These are phyloP conservation scores for Spizellomyces sp. DNA, from an alignment of 192 early-diverging fungal species.

Conservation along the genomic window DNA sequence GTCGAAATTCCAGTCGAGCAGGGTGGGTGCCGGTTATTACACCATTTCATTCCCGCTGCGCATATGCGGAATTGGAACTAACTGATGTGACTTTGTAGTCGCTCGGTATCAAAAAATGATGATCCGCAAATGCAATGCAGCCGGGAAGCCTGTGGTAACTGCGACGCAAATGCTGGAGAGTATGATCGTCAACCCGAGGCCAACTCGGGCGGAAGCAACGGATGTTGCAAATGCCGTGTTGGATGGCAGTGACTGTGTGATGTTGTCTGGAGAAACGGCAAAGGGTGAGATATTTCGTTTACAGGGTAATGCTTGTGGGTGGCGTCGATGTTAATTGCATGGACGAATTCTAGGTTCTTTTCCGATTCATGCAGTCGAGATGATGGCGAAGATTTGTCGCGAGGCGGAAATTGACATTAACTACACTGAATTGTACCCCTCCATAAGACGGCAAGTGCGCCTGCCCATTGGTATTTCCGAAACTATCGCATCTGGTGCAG, in stretches of 20 bases:
- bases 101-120: slow-evolving; percentile 93
- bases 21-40: slow-evolving; percentile 36
- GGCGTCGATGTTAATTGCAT: no score
- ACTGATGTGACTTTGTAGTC: slow-evolving; percentile 26
- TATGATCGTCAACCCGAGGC: slow-evolving; percentile 84
- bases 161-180: slow-evolving; percentile 96
- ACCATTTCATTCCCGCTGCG: slow-evolving; percentile 43
- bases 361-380: slow-evolving; percentile 87
- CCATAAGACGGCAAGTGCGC: slow-evolving; percentile 74
- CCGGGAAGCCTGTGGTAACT: slow-evolving; percentile 93
- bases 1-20: slow-evolving; percentile 95
- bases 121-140: slow-evolving; percentile 96
- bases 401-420: slow-evolving; percentile 92
- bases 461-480: slow-evolving; percentile 85
- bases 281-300: slow-evolving; percentile 56
- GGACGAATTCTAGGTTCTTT: slow-evolving; percentile 54
- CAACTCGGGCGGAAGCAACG: slow-evolving; percentile 98
- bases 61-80: slow-evolving; percentile 48
- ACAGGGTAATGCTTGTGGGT: no score
- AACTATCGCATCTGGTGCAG: slow-evolving; percentile 90
- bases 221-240: slow-evolving; percentile 98
- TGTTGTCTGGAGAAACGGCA: slow-evolving; percentile 98
- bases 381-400: slow-evolving; percentile 93
- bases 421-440: slow-evolving; percentile 92
- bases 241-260: slow-evolving; percentile 98